Conservation (phyloP, 2,329 filamentous ascomycete species). For the Phyllosticta citribraziliensis region DNA sequence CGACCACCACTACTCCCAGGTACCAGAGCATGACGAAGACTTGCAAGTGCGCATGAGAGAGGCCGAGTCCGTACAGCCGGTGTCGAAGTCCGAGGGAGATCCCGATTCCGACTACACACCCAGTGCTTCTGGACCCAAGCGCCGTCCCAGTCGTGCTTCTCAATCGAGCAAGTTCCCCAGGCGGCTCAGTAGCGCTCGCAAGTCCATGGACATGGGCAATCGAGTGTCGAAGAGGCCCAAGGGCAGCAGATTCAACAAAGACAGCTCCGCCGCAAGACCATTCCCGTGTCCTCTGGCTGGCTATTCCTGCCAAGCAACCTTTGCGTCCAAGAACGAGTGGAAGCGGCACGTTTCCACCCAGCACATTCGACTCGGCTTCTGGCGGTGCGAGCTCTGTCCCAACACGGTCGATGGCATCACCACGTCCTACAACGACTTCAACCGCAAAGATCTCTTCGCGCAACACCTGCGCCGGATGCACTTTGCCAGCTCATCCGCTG, state of each 20-base stretch:
- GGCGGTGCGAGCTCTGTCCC: constrained; percentile 59
- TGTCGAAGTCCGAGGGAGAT: constrained; percentile 19
- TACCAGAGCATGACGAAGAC: constrained; percentile 2
- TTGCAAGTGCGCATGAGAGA: constrained; percentile 16
- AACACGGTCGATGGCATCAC: constrained; percentile 19
- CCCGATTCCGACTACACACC: constrained; percentile 28
- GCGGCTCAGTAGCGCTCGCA: not conserved
- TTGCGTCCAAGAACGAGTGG: constrained; percentile 87
- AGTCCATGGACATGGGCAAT: not conserved
- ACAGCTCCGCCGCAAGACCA: constrained; percentile 31
- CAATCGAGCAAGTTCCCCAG: constrained; percentile 14
- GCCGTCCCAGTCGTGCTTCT: constrained; percentile 20
- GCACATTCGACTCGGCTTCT: constrained; percentile 66
- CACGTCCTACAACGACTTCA: constrained; percentile 55
- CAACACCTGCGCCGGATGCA: constrained; percentile 88
- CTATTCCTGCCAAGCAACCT: constrained; percentile 64
- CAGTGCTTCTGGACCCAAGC: not conserved
- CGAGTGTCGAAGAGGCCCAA: constrained; percentile 2
- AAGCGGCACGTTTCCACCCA: constrained; percentile 78
- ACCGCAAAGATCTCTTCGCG: constrained; percentile 84
- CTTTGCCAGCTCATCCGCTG: constrained; percentile 35
- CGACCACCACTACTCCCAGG: not conserved
- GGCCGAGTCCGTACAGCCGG: constrained; percentile 28
- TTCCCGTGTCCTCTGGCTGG: constrained; percentile 71
- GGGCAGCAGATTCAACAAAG: not conserved